Conservation (phyloP, 331 rosid genomes). For the Quercus lobata region DNA sequence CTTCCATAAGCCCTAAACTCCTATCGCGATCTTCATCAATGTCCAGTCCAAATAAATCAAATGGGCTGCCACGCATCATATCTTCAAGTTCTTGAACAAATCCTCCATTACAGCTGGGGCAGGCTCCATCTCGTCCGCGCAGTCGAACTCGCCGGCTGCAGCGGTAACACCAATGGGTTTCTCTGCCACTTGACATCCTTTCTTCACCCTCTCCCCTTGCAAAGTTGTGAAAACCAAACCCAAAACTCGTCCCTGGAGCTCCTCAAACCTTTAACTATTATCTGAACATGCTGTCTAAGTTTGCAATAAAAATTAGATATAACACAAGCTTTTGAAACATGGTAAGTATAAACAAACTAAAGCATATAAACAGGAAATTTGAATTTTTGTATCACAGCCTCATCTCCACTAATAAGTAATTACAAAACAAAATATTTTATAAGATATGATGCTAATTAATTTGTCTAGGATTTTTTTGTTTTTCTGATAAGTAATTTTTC, state of each 20-base stretch:
- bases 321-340: not conserved
- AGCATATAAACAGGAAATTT: not conserved
- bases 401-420: not conserved
- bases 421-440: not conserved
- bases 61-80: constrained; percentile 39
- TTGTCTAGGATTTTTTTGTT: not conserved
- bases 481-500: constrained; percentile 5
- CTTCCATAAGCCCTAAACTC: constrained; percentile 45
- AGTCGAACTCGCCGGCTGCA: constrained; percentile 46
- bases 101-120: constrained; percentile 53
- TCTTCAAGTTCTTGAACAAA: constrained; percentile 67
- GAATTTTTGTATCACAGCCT: not conserved
- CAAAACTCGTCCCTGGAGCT: constrained; percentile 16
- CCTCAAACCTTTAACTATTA: constrained; percentile 17
- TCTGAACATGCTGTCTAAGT: constrained; percentile 4
- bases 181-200: constrained; percentile 58
- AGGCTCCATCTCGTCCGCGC: constrained; percentile 41
- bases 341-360: not conserved
- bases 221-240: constrained; percentile 6
- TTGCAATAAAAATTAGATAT: constrained; percentile 21
- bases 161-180: constrained; percentile 64
- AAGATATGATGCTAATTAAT: not conserved
- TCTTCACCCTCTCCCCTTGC: constrained; percentile 14
- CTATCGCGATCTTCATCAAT: constrained; percentile 34
- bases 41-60: constrained; percentile 36